Conservation (phyloP, 1,284 basidiomycete species). For the Trametes pubescens region DNA sequence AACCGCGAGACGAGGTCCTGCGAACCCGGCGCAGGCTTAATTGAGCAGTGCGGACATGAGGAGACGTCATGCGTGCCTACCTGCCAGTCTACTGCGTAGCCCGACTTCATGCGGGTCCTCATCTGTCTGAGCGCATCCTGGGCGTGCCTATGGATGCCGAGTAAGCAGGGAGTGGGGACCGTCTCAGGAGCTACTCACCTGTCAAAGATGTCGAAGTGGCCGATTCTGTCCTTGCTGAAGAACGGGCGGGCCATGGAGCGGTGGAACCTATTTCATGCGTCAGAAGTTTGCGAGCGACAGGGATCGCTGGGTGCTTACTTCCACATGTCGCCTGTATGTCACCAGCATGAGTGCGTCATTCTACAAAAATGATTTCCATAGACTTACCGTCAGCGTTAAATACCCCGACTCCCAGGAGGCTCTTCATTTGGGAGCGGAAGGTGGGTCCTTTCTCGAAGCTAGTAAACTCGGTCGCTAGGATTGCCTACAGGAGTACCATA, state of each 20-base stretch:
- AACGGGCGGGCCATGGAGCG: slow-evolving; percentile 61
- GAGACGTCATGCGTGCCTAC: slow-evolving; percentile 35
- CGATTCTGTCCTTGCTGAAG: slow-evolving; percentile 58
- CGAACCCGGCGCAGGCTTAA: slow-evolving; percentile 18
- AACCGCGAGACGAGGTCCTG: slow-evolving; percentile 46
- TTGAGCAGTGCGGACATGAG: neutral
- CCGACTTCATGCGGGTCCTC: slow-evolving; percentile 48
- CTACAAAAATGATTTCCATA: neutral
- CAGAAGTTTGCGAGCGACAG: neutral
- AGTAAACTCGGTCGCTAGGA: slow-evolving; percentile 43
- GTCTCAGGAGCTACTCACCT: slow-evolving; percentile 11
- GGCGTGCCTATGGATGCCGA: slow-evolving; percentile 35
- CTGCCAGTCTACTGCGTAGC: slow-evolving; percentile 61
- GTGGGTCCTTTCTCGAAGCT: slow-evolving; percentile 41
- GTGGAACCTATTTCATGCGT: slow-evolving; percentile 49
- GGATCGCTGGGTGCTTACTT: slow-evolving; percentile 32
- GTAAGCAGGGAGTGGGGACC: neutral
- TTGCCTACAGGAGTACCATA: slow-evolving; percentile 24
- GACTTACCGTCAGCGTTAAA: slow-evolving; percentile 49
- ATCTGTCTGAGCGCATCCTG: slow-evolving; percentile 42
- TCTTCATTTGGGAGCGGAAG: slow-evolving; percentile 34
- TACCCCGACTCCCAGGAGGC: slow-evolving; percentile 47
- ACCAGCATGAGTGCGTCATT: neutral
- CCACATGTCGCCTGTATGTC: slow-evolving; percentile 41
- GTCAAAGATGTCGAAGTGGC: slow-evolving; percentile 60